Base-by-base conservation (phyloP, 345 rosid genomes). In the Garcia nutans region DNA sequence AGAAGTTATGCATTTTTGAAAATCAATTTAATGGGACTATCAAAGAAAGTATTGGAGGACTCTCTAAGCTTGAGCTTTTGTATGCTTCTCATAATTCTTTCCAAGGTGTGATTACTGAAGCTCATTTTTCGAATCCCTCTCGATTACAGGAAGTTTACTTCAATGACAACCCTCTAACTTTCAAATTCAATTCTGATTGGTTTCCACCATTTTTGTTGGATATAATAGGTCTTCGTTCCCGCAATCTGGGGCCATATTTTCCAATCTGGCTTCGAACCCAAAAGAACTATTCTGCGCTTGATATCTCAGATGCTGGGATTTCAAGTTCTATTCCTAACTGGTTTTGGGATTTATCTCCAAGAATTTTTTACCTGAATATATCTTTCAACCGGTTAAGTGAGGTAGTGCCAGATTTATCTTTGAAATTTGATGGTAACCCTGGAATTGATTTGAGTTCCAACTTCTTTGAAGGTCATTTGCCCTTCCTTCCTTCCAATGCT, bases 321-420 rank as follows among this genome's bases (percentile, higher is more conserved):
- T 69, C 72, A 42, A 81, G 71, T 64, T 8, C 28, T 13, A 42
- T 84, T 8, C 82, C 81, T 1, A 0, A 3, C 3, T 74, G 81
- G 84, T 82, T 82, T 60, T 78, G 83, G 85, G 41, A 80, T 17
- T 28, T 44, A 41, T 22, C 74, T 49, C 37, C 64, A 0, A 22
- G 13, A 5, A 10, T 59, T 1, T 0, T 0, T 65, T 16, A 7
- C 52, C 64, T 83, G 10, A 71, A 80, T 47, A 56, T 85, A 26
- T 85, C 87, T 13, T 17, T 23, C 70, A 87, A 87, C 73, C 68
- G 28, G 10, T 55, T 85, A 31, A 65, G 62, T 17, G 90, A 85
- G 4, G n/a, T 5, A 28, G 49, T 87, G 1, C 79, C 86, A 26
- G 52, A 77, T 31, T 26, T 74, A 22, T 58, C 62, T 6, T 60